A percentile compares a stretch with the other conserved stretches of the same genome.
Evolutionary conservation across 2,329 filamentous ascomycete genomes (phyloP).

Genomic region (Colletotrichum theobromicola): DNA sequence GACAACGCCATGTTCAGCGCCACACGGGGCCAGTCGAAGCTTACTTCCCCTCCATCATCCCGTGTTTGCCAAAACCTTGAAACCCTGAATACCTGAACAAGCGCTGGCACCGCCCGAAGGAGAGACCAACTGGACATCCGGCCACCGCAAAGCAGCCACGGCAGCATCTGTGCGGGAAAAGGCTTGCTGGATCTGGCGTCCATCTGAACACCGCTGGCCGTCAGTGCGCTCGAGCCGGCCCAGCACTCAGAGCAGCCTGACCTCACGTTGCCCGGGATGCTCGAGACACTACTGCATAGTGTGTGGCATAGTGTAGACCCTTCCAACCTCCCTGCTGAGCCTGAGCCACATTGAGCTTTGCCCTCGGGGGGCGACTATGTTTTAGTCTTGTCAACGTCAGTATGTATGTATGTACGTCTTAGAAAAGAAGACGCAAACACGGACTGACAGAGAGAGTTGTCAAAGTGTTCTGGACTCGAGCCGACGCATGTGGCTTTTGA

Average conservation of each 20-base stretch:
- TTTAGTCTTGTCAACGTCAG: neutral
- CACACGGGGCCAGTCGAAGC: neutral
- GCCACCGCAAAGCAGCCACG: neutral
- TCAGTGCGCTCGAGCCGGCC: conserved; percentile 1
- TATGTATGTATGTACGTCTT: no score
- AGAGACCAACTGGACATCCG: neutral
- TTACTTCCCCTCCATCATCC: neutral
- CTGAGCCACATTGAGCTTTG: neutral
- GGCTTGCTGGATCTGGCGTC: neutral
- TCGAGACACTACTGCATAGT: neutral
- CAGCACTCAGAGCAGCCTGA: neutral
- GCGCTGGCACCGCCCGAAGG: neutral
- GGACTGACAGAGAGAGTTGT: neutral
- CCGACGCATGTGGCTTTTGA: neutral
- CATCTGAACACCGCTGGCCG: neutral
- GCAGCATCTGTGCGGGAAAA: conserved; percentile 7
- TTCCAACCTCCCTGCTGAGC: neutral
- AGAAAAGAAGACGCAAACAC: neutral
- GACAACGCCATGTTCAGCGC: neutral
- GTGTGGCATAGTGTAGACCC: neutral
- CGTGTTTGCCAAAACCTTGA: neutral
- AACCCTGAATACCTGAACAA: neutral
- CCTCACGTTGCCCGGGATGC: neutral
- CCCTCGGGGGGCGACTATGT: neutral
- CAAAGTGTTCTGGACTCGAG: neutral